Percentiles rank a stretch among this genome's conserved stretches.
phyloP scores from a whole-genome alignment of 1,139 yeast genomes.

The Hansenula lynferdii region DNA sequence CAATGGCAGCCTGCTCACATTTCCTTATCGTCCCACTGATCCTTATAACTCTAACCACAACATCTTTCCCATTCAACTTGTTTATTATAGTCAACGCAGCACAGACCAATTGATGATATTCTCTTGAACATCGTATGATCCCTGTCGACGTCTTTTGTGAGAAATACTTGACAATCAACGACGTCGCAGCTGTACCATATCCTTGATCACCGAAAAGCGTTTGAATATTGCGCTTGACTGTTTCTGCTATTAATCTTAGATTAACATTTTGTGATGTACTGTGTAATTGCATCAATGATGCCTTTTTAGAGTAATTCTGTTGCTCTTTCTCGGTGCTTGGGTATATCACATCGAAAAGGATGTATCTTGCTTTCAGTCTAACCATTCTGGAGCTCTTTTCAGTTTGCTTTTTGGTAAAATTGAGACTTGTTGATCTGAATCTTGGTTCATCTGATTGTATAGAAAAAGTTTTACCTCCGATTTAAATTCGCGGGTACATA shows the following conservation, averaged over 20 bases:
- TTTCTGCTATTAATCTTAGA: constrained; percentile 42
- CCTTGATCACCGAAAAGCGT: constrained; percentile 78
- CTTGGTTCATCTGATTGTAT: no score
- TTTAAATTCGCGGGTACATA: no score
- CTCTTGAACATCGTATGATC: constrained; percentile 71
- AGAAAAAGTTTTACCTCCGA: no score
- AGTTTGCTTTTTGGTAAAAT: neutral
- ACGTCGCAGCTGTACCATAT: constrained; percentile 56
- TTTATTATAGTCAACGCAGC: constrained; percentile 69
- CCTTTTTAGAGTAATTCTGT: constrained; percentile 17
- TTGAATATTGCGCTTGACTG: constrained; percentile 49
- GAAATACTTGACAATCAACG: constrained; percentile 71
- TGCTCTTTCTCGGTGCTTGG: constrained; percentile 36
- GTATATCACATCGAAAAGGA: constrained; percentile 71
- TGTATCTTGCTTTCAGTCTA: constrained; percentile 77
- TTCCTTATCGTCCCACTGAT: constrained; percentile 89
- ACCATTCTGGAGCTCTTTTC: constrained; percentile 51
- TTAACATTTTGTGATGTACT: constrained; percentile 41
- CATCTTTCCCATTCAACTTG: constrained; percentile 44
- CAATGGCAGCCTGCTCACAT: constrained; percentile 63
- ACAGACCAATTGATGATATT: constrained; percentile 54
- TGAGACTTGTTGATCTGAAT: no score
- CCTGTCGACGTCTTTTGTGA: constrained; percentile 82
- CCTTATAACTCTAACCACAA: constrained; percentile 58
- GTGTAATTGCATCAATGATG: constrained; percentile 43